phyloP scores from a whole-genome alignment of 352 stramenopile species.

The Phytopythium oedochilum region DNA sequence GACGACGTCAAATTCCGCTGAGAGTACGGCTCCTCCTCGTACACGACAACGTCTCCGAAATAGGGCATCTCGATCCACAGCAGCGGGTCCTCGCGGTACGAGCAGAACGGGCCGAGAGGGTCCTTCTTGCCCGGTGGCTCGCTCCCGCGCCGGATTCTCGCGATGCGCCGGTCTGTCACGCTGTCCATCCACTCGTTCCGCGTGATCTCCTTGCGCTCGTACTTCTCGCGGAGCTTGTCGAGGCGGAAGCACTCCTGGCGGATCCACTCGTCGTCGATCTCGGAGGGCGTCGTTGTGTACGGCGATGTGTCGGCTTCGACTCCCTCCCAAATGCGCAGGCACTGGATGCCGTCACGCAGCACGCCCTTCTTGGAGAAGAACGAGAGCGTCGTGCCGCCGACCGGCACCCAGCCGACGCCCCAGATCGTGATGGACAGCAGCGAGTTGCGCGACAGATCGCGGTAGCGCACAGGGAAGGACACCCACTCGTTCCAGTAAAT shows the following conservation, averaged over 20 bases:
- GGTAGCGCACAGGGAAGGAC: conserved; percentile 79
- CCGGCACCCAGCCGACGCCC: conserved; percentile 73
- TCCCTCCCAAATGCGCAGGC: conserved; percentile 77
- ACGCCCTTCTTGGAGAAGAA: conserved; percentile 88
- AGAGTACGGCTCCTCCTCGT: conserved; percentile 90
- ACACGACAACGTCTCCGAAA: conserved; percentile 90
- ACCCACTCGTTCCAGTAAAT: conserved; percentile 90
- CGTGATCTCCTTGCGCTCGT: conserved; percentile 83
- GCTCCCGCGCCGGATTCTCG: conserved; percentile 71
- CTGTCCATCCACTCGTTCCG: conserved; percentile 91
- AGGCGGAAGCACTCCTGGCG: conserved; percentile 76
- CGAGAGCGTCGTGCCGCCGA: conserved; percentile 81
- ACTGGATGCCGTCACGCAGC: conserved; percentile 83
- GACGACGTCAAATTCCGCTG: conserved; percentile 56
- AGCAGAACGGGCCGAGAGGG: conserved; percentile 69
- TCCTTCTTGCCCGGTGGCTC: conserved; percentile 72
- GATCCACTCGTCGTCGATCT: conserved; percentile 71
- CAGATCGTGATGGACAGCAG: conserved; percentile 82
- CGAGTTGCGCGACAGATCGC: conserved; percentile 83
- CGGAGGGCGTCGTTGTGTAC: conserved; percentile 54
- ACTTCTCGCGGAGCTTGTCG: conserved; percentile 87
- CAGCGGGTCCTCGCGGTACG: conserved; percentile 73
- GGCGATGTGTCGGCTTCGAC: conserved; percentile 68
- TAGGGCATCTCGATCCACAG: conserved; percentile 90
- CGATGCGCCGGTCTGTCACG: conserved; percentile 82